Conservation (phyloP, 495 filamentous ascomycete genomes). For the Xylaria venustula region DNA sequence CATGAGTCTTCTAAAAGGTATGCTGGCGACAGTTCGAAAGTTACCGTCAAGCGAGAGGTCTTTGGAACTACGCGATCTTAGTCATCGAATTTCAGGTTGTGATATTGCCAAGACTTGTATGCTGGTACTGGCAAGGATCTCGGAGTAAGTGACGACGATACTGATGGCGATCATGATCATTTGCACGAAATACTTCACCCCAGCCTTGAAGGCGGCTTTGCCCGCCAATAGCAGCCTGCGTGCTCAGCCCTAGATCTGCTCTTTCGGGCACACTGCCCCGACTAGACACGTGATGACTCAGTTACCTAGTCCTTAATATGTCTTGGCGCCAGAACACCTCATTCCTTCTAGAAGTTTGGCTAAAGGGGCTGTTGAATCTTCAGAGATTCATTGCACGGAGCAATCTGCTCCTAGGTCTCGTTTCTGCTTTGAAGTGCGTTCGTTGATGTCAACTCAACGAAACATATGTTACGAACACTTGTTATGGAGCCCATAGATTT, state of each 20-base stretch:
- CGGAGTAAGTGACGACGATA: not conserved
- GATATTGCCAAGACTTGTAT: not conserved
- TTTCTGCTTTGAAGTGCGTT: not conserved
- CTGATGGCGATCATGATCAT: slow-evolving; percentile 1
- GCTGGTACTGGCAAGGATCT: not conserved
- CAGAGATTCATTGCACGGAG: not conserved
- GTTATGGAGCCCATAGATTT: slow-evolving; percentile 25
- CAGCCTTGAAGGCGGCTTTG: not conserved
- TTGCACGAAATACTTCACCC: not conserved
- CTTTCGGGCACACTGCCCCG: slow-evolving; percentile 12
- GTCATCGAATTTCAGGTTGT: not conserved
- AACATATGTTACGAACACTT: not conserved
- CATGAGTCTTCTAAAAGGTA: no score
- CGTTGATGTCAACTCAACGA: not conserved
- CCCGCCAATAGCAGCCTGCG: slow-evolving; percentile 3
- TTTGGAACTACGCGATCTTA: not conserved
- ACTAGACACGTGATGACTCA: slow-evolving; percentile 12
- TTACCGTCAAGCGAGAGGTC: no score
- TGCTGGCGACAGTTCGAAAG: no score
- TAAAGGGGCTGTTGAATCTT: not conserved
- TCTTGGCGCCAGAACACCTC: not conserved
- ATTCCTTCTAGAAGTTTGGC: slow-evolving; percentile 10
- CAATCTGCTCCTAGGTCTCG: not conserved
- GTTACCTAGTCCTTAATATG: slow-evolving; percentile 6
- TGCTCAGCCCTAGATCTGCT: slow-evolving; percentile 9